Evolutionary conservation across 1,284 basidiomycete species (phyloP).

Genomic region (Leccinum brunneo-olivaceum): DNA sequence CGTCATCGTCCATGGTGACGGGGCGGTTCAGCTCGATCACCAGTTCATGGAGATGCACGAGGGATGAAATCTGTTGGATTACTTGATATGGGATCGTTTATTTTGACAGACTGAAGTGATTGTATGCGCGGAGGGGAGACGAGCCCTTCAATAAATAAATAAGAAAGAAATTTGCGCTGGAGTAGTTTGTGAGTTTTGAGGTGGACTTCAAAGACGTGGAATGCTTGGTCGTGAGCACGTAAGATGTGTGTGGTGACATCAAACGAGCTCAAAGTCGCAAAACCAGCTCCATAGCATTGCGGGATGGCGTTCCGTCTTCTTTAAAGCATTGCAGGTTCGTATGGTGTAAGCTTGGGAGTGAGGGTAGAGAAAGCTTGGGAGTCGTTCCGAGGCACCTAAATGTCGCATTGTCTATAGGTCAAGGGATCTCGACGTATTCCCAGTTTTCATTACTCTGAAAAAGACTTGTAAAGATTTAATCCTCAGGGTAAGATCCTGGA

Average conservation of each 20-base stretch:
- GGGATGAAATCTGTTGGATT: neutral
- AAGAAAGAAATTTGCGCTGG: neutral
- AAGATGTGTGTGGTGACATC: neutral
- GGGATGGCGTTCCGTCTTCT: constrained; percentile 1
- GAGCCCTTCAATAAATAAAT: neutral
- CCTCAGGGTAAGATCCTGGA: neutral
- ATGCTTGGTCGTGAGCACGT: constrained; percentile 4
- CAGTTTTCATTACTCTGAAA: neutral
- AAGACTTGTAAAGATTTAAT: neutral
- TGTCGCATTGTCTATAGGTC: neutral
- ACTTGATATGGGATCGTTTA: neutral
- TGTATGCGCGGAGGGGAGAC: constrained; percentile 2
- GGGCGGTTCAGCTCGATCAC: neutral
- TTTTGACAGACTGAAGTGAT: constrained; percentile 1
- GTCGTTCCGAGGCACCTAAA: constrained; percentile 3
- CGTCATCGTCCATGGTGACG: neutral
- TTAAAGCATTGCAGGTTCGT: neutral
- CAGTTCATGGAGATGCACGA: constrained; percentile 2
- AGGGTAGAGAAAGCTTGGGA: neutral
- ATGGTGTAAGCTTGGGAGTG: neutral
- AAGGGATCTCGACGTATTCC: neutral
- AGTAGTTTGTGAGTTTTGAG: neutral
- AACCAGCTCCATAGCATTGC: neutral
- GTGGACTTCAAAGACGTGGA: neutral
- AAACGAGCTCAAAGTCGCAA: neutral